Evolutionary conservation across 2,329 filamentous ascomycete species (phyloP).

Genomic region (Colletotrichum sublineola): DNA sequence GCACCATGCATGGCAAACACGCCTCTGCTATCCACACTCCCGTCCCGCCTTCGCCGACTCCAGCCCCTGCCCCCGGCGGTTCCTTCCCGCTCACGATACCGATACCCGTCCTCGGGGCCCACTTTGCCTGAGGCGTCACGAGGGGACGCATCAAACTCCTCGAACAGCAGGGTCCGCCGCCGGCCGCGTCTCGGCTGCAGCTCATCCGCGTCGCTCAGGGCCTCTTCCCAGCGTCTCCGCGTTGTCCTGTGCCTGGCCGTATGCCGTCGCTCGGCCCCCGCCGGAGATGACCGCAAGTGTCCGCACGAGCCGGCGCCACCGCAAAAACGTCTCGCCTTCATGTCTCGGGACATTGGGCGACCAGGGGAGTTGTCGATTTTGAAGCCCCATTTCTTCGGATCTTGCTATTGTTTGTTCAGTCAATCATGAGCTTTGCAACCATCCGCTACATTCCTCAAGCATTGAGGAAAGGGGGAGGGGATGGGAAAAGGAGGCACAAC

Average conservation of each 20-base stretch:
- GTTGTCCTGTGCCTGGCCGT: neutral
- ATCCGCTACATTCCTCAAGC: neutral
- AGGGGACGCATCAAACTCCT: conserved; percentile 3
- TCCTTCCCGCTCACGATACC: neutral
- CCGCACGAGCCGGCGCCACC: neutral
- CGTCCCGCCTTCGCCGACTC: neutral
- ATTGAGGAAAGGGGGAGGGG: neutral
- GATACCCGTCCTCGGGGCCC: neutral
- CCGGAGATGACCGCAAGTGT: neutral
- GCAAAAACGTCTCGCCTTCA: neutral
- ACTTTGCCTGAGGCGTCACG: neutral
- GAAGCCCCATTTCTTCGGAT: conserved; percentile 30
- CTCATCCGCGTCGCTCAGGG: neutral
- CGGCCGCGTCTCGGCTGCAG: conserved; percentile 1
- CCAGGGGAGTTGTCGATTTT: neutral
- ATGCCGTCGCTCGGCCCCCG: neutral
- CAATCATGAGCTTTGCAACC: neutral
- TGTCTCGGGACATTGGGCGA: neutral
- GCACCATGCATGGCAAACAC: conserved; percentile 16
- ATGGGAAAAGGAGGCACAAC: neutral
- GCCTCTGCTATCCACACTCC: neutral
- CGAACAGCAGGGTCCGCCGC: conserved; percentile 1
- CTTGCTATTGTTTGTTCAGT: conserved; percentile 8
- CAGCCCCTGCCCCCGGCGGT: neutral
- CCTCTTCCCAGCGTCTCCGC: too few species aligned